Percentiles rank a stretch among this genome's conserved stretches.
These are phyloP conservation scores for Anthostomella pinea DNA, from an alignment of 2,329 filamentous ascomycete genomes.

Conservation along the genomic window DNA sequence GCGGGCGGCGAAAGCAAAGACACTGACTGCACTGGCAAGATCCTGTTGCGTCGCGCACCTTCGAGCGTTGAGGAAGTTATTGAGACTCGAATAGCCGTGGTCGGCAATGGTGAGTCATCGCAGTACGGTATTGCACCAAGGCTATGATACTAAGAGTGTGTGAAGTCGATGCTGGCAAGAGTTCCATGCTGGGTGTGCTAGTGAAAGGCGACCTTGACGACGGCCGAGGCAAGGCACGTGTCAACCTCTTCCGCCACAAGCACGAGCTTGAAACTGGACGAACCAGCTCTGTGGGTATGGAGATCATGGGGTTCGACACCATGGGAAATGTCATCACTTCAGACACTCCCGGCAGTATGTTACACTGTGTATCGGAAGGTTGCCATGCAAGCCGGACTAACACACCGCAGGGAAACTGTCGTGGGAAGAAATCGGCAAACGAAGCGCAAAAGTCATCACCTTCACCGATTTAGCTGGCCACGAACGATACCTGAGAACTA, in stretches of 20 bases:
- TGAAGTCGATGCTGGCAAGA: constrained; percentile 92
- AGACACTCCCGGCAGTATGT: constrained; percentile 75
- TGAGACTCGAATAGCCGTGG: constrained; percentile 93
- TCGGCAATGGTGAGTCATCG: constrained; percentile 73
- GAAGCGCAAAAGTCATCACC: constrained; percentile 92
- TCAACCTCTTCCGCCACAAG: constrained; percentile 96
- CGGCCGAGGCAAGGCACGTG: constrained; percentile 85
- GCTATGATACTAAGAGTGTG: constrained; percentile 13
- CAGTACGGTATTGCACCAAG: too few species aligned
- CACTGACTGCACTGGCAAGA: constrained; percentile 76
- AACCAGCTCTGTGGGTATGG: constrained; percentile 96
- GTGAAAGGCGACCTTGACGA: constrained; percentile 96
- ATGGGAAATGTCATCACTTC: constrained; percentile 79
- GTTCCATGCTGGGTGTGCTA: constrained; percentile 89
- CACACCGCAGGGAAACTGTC: constrained; percentile 63
- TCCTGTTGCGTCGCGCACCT: constrained; percentile 76
- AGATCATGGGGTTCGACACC: constrained; percentile 96
- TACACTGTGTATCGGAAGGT: neutral
- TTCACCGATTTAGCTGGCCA: constrained; percentile 96
- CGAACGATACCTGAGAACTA: constrained; percentile 91
- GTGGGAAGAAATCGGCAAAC: constrained; percentile 96
- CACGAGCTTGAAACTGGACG: constrained; percentile 95
- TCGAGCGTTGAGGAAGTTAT: constrained; percentile 80
- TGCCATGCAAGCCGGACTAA: constrained; percentile 16
- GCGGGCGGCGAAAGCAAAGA: constrained; percentile 56